Conservation (phyloP, 129 eudicot species). For the Cynara cardunculus region DNA sequence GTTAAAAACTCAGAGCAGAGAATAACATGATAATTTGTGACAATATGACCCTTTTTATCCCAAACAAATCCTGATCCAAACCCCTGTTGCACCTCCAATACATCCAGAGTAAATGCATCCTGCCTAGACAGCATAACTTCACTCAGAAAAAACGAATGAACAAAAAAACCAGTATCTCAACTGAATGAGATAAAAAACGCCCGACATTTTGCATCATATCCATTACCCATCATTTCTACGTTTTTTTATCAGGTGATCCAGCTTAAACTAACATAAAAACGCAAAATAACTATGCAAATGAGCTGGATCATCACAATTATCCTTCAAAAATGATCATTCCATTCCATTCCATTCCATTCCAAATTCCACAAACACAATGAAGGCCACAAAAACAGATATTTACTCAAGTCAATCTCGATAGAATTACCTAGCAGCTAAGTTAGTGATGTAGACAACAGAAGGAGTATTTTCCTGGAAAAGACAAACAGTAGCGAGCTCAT, state of each 20-base stretch:
- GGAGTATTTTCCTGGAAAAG: constrained; percentile 95
- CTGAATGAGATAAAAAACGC: constrained; percentile 1
- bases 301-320: not conserved
- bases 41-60: constrained; percentile 78
- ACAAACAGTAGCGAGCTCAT: constrained; percentile 91
- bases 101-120: constrained; percentile 93
- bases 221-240: not conserved
- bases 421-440: constrained; percentile 68
- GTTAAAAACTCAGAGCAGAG: too few species aligned
- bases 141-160: constrained; percentile 8
- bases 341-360: too few species aligned
- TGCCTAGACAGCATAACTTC: constrained; percentile 52
- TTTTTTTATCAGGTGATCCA: not conserved
- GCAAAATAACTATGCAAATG: not conserved
- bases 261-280: not conserved
- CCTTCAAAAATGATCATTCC: not conserved
- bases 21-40: constrained; percentile 95
- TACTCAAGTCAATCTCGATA: not conserved
- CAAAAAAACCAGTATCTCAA: not conserved
- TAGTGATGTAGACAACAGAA: constrained; percentile 95
- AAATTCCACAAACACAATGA: not conserved
- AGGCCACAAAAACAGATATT: not conserved
- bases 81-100: constrained; percentile 95
- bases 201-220: not conserved
- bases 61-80: constrained; percentile 97